phyloP scores from a whole-genome alignment of 345 rosid genomes.

The Ceriops zippeliana region DNA sequence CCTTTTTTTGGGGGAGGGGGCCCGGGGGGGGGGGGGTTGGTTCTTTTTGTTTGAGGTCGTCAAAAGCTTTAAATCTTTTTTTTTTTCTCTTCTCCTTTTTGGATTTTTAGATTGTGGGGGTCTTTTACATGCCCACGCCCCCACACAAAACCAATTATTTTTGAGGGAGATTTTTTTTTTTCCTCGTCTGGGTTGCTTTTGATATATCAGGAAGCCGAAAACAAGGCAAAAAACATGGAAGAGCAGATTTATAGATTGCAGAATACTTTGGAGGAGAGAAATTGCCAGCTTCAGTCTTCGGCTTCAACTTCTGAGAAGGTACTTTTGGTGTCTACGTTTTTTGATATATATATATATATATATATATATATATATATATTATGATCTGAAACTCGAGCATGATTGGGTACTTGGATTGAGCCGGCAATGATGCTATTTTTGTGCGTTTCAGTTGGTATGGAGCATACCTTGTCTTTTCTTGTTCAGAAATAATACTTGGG shows the following conservation, averaged over 20 bases:
- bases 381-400: constrained; percentile 15
- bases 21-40: background rate
- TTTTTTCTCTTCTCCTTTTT: no score
- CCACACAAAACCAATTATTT: no score
- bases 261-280: constrained; percentile 50
- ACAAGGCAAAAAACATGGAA: constrained; percentile 66
- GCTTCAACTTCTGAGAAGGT: constrained; percentile 75
- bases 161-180: background rate
- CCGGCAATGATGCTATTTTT: constrained; percentile 7
- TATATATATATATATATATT: background rate
- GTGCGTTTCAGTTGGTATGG: constrained; percentile 5
- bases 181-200: constrained; percentile 13
- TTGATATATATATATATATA: background rate
- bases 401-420: constrained; percentile 16
- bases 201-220: constrained; percentile 63
- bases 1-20: constrained; percentile 8
- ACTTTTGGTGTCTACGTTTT: constrained; percentile 11
- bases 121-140: no score
- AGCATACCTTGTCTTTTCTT: constrained; percentile 12
- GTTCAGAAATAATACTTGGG: constrained; percentile 18
- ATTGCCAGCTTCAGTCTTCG: constrained; percentile 59
- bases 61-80: no score
- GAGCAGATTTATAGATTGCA: constrained; percentile 47
- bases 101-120: no score
- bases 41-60: background rate